Conservation (phyloP, 1,284 basidiomycete species). For the Bjerkandera adusta region DNA sequence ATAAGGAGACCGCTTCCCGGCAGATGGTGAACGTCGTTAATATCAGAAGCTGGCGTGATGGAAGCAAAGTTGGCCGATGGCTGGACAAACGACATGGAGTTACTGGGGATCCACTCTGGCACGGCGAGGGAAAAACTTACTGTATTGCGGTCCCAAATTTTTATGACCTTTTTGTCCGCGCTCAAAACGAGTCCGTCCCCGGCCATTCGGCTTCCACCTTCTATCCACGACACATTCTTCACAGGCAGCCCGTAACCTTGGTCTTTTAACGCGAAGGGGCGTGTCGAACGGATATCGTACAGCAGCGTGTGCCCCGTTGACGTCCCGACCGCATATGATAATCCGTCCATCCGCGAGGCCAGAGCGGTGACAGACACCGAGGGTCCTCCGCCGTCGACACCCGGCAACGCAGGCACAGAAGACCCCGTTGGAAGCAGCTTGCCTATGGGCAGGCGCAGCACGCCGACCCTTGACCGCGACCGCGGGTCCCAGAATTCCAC, state of each 20-base stretch:
- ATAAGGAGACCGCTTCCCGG: slow-evolving; percentile 84
- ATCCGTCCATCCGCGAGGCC: slow-evolving; percentile 81
- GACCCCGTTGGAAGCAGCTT: slow-evolving; percentile 50
- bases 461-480: slow-evolving; percentile 76
- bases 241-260: slow-evolving; percentile 96
- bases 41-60: slow-evolving; percentile 85
- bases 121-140: slow-evolving; percentile 36
- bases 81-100: slow-evolving; percentile 36
- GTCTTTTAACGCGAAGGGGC: slow-evolving; percentile 89
- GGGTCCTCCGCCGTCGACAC: slow-evolving; percentile 35
- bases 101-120: slow-evolving; percentile 4
- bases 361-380: slow-evolving; percentile 81
- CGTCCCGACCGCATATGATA: slow-evolving; percentile 93
- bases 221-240: slow-evolving; percentile 87
- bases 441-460: slow-evolving; percentile 72
- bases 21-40: slow-evolving; percentile 88
- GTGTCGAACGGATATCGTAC: slow-evolving; percentile 89
- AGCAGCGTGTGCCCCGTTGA: slow-evolving; percentile 92
- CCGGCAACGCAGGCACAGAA: slow-evolving; percentile 37
- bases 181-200: slow-evolving; percentile 87
- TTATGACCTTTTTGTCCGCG: slow-evolving; percentile 93
- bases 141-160: slow-evolving; percentile 88
- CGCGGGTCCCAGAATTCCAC: slow-evolving; percentile 98
- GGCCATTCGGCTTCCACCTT: slow-evolving; percentile 79
- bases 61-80: slow-evolving; percentile 89